Evolutionary conservation across 192 early-diverging fungal genomes (phyloP).

Genomic region (Geranomyces variabilis): DNA sequence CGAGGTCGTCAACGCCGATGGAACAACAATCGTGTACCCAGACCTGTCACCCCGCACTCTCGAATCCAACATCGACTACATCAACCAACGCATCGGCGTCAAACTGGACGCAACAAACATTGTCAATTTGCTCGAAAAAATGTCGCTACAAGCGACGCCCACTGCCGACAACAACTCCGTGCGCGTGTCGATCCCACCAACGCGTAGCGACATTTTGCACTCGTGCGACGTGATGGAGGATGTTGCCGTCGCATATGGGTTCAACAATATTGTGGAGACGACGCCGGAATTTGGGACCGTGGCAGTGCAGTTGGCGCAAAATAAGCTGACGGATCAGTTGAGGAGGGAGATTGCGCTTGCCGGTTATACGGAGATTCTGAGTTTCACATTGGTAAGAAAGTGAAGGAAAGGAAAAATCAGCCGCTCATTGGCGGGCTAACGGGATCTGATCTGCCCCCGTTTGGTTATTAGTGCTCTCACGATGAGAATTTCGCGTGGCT

Average conservation of each 20-base stretch:
- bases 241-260: conserved; percentile 94
- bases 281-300: conserved; percentile 82
- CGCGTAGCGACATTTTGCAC: conserved; percentile 94
- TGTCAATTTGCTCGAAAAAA: conserved; percentile 74
- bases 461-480: conserved; percentile 89
- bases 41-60: conserved; percentile 69
- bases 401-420: background rate
- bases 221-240: conserved; percentile 98
- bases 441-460: conserved; percentile 4
- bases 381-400: conserved; percentile 80
- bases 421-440: background rate
- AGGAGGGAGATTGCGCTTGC: conserved; percentile 84
- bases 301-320: conserved; percentile 84
- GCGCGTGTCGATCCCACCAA: conserved; percentile 79
- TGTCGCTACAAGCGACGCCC: conserved; percentile 77
- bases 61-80: conserved; percentile 79
- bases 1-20: conserved; percentile 85
- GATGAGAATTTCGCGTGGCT: conserved; percentile 95
- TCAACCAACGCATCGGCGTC: conserved; percentile 86
- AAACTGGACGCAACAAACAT: conserved; percentile 69
- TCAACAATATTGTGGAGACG: conserved; percentile 87
- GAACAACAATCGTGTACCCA: conserved; percentile 70
- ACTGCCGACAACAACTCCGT: conserved; percentile 53
- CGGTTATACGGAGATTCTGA: conserved; percentile 93
- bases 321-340: conserved; percentile 88